phyloP scores from a whole-genome alignment of 2,329 filamentous ascomycete species.

The Diplodia seriata region DNA sequence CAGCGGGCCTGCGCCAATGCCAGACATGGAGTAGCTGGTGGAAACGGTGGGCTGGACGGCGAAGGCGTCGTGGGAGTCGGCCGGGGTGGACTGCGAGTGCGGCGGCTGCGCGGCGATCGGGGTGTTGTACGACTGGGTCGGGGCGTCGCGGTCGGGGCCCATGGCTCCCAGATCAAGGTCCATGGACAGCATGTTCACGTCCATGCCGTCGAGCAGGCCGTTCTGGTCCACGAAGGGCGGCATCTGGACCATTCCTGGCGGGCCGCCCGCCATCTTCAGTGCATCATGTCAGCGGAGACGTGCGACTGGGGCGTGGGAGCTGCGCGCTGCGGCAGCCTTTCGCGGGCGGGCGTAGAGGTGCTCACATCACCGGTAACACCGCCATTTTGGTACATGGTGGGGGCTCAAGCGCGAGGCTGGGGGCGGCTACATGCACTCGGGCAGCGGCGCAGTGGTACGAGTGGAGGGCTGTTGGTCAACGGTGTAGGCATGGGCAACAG shows the following conservation, averaged over 20 bases:
- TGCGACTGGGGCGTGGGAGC: constrained; percentile 24
- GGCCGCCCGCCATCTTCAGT: constrained; percentile 27
- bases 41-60: constrained; percentile 36
- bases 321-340: constrained; percentile 16
- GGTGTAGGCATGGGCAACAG: constrained; percentile 29
- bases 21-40: constrained; percentile 44
- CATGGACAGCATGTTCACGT: constrained; percentile 56
- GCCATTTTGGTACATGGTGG: constrained; percentile 46
- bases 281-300: constrained; percentile 33
- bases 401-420: constrained; percentile 32
- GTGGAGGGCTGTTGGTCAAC: constrained; percentile 29
- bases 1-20: constrained; percentile 62
- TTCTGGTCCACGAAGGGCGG: constrained; percentile 42
- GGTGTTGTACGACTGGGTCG: constrained; percentile 39
- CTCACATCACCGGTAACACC: constrained; percentile 35
- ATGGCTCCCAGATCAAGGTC: constrained; percentile 53
- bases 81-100: constrained; percentile 38
- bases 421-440: constrained; percentile 34
- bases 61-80: constrained; percentile 40
- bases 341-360: constrained; percentile 10
- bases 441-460: constrained; percentile 29
- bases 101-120: constrained; percentile 41
- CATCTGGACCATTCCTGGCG: constrained; percentile 40
- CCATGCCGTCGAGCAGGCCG: constrained; percentile 51
- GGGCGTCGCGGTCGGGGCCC: constrained; percentile 41